These are phyloP conservation scores for Vicia faba DNA, from an alignment of 306 rosid species.

Conservation along the genomic window DNA sequence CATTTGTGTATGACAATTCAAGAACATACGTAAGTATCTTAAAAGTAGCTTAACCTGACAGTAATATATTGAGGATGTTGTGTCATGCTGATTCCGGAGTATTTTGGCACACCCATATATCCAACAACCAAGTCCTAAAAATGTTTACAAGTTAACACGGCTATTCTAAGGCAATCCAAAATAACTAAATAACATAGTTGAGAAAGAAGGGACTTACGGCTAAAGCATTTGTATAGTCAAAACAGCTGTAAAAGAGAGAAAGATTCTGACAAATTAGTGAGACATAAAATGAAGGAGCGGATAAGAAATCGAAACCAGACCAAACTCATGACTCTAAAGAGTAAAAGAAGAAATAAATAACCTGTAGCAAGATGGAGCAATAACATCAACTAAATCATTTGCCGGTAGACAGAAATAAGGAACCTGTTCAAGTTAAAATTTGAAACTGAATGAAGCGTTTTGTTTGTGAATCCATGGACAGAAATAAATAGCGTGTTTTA, in stretches of 20 bases:
- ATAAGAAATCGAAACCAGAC: slow-evolving; percentile 9
- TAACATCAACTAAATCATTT: slow-evolving; percentile 94
- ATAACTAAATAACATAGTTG: too few relatives aligned
- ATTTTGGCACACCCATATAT: slow-evolving; percentile 98
- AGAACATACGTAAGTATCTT: slow-evolving; percentile 12
- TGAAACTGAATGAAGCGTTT: slow-evolving; percentile 46
- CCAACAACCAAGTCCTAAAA: slow-evolving; percentile 92
- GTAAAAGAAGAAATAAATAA: slow-evolving; percentile 38
- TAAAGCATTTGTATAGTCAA: slow-evolving; percentile 91
- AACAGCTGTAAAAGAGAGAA: slow-evolving; percentile 65
- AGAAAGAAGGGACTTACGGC: slow-evolving; percentile 65
- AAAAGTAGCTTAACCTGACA: slow-evolving; percentile 62
- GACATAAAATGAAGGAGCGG: slow-evolving; percentile 25
- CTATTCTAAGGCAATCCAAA: too few relatives aligned
- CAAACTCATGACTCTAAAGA: neutral
- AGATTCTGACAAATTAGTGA: slow-evolving; percentile 33
- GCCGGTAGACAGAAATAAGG: slow-evolving; percentile 99
- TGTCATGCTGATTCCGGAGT: slow-evolving; percentile 86
- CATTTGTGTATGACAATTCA: neutral
- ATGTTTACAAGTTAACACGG: too few relatives aligned
- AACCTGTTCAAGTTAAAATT: slow-evolving; percentile 65
- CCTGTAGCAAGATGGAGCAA: slow-evolving; percentile 99
- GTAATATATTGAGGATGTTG: slow-evolving; percentile 98
- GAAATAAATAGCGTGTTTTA: slow-evolving; percentile 35
- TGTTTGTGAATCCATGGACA: slow-evolving; percentile 31